phyloP scores from a whole-genome alignment of 2,329 filamentous ascomycete species.

The Pseudomassariella vexata region DNA sequence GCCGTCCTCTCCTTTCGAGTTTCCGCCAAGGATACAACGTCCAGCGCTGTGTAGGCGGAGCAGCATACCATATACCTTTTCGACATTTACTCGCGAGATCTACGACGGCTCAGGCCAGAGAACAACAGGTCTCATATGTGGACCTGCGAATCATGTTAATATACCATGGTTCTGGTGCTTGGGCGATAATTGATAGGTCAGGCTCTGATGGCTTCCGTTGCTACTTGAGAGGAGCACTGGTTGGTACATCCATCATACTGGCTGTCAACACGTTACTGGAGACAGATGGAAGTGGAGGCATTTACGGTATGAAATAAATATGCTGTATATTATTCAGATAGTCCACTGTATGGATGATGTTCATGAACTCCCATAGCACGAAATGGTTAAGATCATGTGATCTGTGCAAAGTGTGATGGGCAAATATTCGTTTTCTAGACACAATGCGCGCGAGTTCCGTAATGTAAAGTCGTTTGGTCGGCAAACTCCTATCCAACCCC shows the following conservation, averaged over 20 bases:
- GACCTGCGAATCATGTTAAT: too few relatives aligned
- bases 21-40: conserved; percentile 9
- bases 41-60: conserved; percentile 12
- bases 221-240: conserved; percentile 11
- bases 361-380: too few relatives aligned
- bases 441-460: too few relatives aligned
- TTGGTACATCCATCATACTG: conserved; percentile 16
- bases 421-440: too few relatives aligned
- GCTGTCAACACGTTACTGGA: conserved; percentile 15
- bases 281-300: conserved; percentile 17
- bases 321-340: conserved; percentile 30
- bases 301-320: conserved; percentile 18
- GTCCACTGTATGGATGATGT: conserved; percentile 23
- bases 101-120: conserved; percentile 15
- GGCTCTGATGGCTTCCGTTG: too few relatives aligned
- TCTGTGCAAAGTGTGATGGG: too few relatives aligned
- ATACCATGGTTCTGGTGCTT: too few relatives aligned
- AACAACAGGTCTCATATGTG: too few relatives aligned
- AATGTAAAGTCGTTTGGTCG: too few relatives aligned
- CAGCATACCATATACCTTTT: conserved; percentile 7
- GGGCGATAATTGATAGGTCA: too few relatives aligned
- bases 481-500: too few relatives aligned
- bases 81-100: conserved; percentile 16
- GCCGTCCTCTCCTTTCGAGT: conserved; percentile 25
- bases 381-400: too few relatives aligned